Conservation (phyloP, 2,329 filamentous ascomycete species). For the Beauveria bassiana region DNA sequence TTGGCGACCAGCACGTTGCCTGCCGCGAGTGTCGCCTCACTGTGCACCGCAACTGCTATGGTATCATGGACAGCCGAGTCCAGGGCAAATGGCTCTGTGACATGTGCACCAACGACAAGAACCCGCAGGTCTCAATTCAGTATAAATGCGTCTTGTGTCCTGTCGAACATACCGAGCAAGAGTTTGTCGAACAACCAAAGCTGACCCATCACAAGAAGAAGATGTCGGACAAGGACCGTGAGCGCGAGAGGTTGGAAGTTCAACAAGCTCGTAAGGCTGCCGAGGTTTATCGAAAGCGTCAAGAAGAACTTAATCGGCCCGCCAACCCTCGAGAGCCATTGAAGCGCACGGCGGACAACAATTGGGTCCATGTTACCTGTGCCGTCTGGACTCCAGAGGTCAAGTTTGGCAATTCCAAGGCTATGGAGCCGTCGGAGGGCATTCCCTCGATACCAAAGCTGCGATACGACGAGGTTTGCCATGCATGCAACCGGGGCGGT, state of each 20-base stretch:
- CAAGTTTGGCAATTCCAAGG: conserved; percentile 79
- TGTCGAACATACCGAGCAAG: conserved; percentile 69
- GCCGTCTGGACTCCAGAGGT: conserved; percentile 88
- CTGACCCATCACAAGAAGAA: conserved; percentile 66
- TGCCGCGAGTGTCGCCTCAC: conserved; percentile 86
- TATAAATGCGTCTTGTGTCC: conserved; percentile 94
- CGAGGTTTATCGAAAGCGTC: conserved; percentile 74
- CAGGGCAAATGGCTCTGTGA: conserved; percentile 88
- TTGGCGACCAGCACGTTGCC: conserved; percentile 63
- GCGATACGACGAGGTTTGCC: conserved; percentile 72
- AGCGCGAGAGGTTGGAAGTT: conserved; percentile 78
- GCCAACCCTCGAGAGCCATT: conserved; percentile 79
- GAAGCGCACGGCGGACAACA: conserved; percentile 91
- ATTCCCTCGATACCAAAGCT: conserved; percentile 71
- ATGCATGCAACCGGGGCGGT: conserved; percentile 65
- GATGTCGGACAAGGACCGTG: conserved; percentile 76
- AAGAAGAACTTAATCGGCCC: conserved; percentile 78
- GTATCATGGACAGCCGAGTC: conserved; percentile 62
- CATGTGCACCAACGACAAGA: conserved; percentile 91
- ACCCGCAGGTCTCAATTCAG: conserved; percentile 82
- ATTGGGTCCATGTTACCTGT: conserved; percentile 95
- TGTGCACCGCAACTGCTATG: conserved; percentile 88
- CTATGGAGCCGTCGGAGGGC: conserved; percentile 80
- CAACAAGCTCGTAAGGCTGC: conserved; percentile 73
- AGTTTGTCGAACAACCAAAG: conserved; percentile 66